Percentiles rank a stretch among this genome's conserved stretches.
Evolutionary conservation across 2,329 filamentous ascomycete species (phyloP).

Genomic region (Diplocarpon rosae): DNA sequence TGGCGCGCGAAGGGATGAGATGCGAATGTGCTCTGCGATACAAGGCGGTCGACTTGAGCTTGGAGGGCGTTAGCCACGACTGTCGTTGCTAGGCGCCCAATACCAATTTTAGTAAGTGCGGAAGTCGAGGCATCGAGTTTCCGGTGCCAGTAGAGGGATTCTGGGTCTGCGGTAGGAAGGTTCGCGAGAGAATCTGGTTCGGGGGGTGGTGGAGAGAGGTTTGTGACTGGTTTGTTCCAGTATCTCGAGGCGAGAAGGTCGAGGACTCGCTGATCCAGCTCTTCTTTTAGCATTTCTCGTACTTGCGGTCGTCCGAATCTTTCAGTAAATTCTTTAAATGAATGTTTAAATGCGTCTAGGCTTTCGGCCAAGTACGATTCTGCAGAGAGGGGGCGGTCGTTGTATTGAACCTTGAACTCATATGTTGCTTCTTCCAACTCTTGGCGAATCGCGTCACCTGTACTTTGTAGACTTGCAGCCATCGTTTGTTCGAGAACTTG

Average conservation of each 20-base stretch:
- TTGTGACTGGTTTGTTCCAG: constrained; percentile 93
- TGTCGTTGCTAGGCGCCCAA: constrained; percentile 83
- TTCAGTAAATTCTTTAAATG: constrained; percentile 88
- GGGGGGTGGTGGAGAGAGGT: constrained; percentile 53
- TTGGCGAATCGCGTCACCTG: constrained; percentile 83
- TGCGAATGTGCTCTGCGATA: constrained; percentile 73
- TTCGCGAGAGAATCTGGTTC: constrained; percentile 66
- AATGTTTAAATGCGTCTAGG: constrained; percentile 92
- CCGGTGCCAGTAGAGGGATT: constrained; percentile 83
- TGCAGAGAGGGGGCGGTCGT: constrained; percentile 85
- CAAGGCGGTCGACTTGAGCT: constrained; percentile 66
- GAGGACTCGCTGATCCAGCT: constrained; percentile 88
- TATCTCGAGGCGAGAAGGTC: constrained; percentile 88
- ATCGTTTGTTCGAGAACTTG: constrained; percentile 93
- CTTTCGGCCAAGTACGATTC: constrained; percentile 96
- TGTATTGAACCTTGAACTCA: constrained; percentile 99
- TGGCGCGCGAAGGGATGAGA: constrained; percentile 85
- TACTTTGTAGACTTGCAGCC: constrained; percentile 82
- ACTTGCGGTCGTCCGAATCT: constrained; percentile 84
- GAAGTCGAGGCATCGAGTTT: constrained; percentile 90
- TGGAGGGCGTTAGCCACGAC: constrained; percentile 86
- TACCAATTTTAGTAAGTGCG: constrained; percentile 83
- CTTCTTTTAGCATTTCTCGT: constrained; percentile 76
- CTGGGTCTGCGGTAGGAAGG: constrained; percentile 73
- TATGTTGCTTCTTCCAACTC: constrained; percentile 95